Percentiles rank a stretch among this genome's conserved stretches.
phyloP scores from a whole-genome alignment of 441 rosid genomes.

The Arabidopsis hybrid region DNA sequence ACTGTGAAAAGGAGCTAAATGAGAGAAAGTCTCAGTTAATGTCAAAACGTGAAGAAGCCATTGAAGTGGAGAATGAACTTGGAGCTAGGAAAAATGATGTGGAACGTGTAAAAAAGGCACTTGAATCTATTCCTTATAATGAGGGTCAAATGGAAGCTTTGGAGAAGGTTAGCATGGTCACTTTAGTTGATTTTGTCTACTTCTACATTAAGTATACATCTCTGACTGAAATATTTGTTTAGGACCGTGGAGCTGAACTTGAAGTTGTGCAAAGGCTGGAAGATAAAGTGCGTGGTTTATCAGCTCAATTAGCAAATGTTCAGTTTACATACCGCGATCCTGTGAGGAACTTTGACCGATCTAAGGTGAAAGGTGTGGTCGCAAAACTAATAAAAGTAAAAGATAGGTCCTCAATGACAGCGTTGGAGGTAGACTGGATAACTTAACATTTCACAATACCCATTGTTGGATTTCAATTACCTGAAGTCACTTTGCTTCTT shows the following conservation, averaged over 20 bases:
- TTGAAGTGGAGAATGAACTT: constrained; percentile 78
- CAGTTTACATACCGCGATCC: constrained; percentile 92
- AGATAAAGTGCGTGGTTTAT: constrained; percentile 80
- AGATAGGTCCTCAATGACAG: constrained; percentile 82
- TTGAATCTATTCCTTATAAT: constrained; percentile 72
- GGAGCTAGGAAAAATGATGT: constrained; percentile 71
- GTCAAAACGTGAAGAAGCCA: constrained; percentile 87
- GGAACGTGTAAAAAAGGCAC: constrained; percentile 57
- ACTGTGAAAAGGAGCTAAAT: constrained; percentile 83
- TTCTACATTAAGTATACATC: constrained; percentile 18
- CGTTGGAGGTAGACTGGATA: constrained; percentile 76
- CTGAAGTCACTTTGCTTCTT: constrained; percentile 28
- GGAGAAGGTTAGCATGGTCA: constrained; percentile 67
- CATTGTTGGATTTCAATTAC: constrained; percentile 24
- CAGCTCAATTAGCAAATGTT: constrained; percentile 75
- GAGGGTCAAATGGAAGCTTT: constrained; percentile 92
- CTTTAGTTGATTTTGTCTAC: constrained; percentile 16
- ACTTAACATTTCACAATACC: constrained; percentile 25
- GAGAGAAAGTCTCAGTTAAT: constrained; percentile 74
- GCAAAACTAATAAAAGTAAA: constrained; percentile 91
- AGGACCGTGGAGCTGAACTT: constrained; percentile 83
- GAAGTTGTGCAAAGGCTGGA: constrained; percentile 77
- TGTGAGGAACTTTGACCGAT: constrained; percentile 80
- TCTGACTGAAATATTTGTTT: constrained; percentile 39
- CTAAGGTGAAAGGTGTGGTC: constrained; percentile 97